Conservation (phyloP, 345 rosid genomes). For the Camelina sativa region DNA sequence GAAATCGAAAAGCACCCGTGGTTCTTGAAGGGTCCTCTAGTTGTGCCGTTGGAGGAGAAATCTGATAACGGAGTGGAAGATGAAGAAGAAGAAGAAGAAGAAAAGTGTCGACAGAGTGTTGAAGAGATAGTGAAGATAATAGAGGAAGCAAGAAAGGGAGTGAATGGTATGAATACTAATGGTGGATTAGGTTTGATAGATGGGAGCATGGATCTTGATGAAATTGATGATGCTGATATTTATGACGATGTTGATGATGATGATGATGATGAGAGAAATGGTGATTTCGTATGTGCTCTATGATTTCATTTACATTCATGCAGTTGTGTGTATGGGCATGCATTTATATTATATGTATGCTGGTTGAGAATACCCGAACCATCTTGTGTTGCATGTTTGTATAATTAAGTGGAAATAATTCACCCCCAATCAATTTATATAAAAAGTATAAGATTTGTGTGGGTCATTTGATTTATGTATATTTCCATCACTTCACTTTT, state of each 20-base stretch:
- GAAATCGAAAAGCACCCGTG: conserved; percentile 72
- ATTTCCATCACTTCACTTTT: background rate
- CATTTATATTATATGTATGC: conserved; percentile 1
- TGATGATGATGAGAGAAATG: conserved; percentile 62
- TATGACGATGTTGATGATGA: conserved; percentile 60
- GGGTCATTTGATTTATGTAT: background rate
- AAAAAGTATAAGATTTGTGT: conserved; percentile 14
- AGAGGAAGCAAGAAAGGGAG: conserved; percentile 73
- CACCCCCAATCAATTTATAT: conserved; percentile 10
- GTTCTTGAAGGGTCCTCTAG: conserved; percentile 59
- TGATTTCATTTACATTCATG: conserved; percentile 39
- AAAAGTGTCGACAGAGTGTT: conserved; percentile 57
- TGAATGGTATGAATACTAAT: conserved; percentile 44
- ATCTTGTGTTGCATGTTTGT: conserved; percentile 31
- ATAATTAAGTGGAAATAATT: background rate
- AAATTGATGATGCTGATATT: conserved; percentile 67
- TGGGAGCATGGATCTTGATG: conserved; percentile 78
- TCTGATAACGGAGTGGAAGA: conserved; percentile 33
- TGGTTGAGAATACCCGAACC: conserved; percentile 1
- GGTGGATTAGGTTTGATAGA: conserved; percentile 54
- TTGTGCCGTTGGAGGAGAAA: conserved; percentile 49
- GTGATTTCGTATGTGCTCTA: conserved; percentile 84
- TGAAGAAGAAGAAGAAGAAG: conserved; percentile 35
- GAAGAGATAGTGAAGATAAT: conserved; percentile 67
- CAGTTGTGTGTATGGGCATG: conserved; percentile 15